Percentiles rank a stretch among this genome's conserved stretches.
Evolutionary conservation across 139 green algal species (phyloP).

Genomic region (Pleodorina starrii): DNA sequence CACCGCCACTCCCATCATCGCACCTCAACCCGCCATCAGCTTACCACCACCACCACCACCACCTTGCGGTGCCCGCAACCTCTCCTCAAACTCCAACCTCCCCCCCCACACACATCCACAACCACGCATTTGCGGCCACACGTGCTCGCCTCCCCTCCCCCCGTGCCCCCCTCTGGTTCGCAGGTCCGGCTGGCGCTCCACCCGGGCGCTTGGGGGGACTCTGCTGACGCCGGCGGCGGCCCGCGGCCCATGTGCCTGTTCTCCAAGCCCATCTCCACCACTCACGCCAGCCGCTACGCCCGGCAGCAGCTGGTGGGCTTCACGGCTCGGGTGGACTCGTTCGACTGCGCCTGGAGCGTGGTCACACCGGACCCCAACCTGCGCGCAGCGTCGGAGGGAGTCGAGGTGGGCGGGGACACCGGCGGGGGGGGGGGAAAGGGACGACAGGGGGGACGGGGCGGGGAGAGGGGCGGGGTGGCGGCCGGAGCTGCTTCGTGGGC

Average conservation of each 20-base stretch:
- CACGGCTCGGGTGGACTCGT: constrained; percentile 49
- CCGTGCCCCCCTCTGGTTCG: background rate
- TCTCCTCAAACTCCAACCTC: too few relatives aligned
- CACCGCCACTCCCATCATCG: too few relatives aligned
- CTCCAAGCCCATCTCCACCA: constrained; percentile 64
- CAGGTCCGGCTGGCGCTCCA: constrained; percentile 50
- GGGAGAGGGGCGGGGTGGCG: too few relatives aligned
- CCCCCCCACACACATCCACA: too few relatives aligned
- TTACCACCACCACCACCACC: too few relatives aligned
- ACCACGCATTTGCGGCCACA: too few relatives aligned
- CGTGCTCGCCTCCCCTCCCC: too few relatives aligned
- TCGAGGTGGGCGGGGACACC: constrained; percentile 61
- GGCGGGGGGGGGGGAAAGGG: too few relatives aligned
- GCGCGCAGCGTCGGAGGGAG: constrained; percentile 46
- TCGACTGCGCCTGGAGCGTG: constrained; percentile 67
- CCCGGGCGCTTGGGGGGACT: constrained; percentile 43
- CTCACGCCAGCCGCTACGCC: constrained; percentile 62
- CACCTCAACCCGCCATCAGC: too few relatives aligned
- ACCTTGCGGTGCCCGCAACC: too few relatives aligned
- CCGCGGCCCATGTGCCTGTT: constrained; percentile 61
- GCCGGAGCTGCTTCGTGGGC: too few relatives aligned
- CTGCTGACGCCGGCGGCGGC: constrained; percentile 53
- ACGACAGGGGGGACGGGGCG: too few relatives aligned
- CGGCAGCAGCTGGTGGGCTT: constrained; percentile 71
- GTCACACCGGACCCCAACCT: constrained; percentile 55